These are phyloP conservation scores for Hymenoscyphus occultus DNA, from an alignment of 2,329 filamentous ascomycete genomes.

Conservation along the genomic window DNA sequence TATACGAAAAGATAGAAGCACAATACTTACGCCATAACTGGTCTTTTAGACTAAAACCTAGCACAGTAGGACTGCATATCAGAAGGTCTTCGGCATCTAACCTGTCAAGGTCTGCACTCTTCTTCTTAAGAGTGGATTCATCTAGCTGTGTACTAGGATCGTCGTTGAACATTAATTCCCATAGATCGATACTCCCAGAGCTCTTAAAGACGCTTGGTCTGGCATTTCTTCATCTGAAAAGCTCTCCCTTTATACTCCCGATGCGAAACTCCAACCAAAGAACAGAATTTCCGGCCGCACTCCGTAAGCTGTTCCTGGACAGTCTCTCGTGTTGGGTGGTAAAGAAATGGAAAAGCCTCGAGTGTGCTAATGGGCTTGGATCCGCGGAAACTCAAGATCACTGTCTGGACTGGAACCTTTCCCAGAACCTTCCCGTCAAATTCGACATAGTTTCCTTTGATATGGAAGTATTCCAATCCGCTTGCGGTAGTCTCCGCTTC, in stretches of 20 bases:
- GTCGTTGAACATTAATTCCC: conserved; percentile 12
- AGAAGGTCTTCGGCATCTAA: background rate
- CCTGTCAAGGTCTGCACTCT: background rate
- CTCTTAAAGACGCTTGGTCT: conserved; percentile 18
- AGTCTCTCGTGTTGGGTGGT: conserved; percentile 28
- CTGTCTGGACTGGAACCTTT: conserved; percentile 27
- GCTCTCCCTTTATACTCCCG: conserved; percentile 34
- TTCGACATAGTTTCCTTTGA: conserved; percentile 30
- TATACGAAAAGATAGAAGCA: background rate
- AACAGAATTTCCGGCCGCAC: conserved; percentile 33
- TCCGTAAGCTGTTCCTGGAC: conserved; percentile 29
- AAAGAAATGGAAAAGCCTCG: conserved; percentile 34
- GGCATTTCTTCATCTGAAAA: conserved; percentile 35
- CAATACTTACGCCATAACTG: background rate
- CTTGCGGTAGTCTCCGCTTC: conserved; percentile 23
- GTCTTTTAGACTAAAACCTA: background rate
- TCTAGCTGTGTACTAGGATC: background rate
- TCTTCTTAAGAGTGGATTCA: background rate
- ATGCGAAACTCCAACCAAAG: conserved; percentile 31
- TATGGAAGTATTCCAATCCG: conserved; percentile 20
- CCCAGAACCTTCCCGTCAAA: conserved; percentile 33
- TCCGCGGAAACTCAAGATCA: conserved; percentile 19
- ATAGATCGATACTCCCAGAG: background rate
- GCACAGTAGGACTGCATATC: background rate
- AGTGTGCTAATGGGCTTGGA: conserved; percentile 30